Percentiles rank a stretch among this genome's conserved stretches.
phyloP scores from a whole-genome alignment of 306 rosid species.

The Aeschynomene evenia region DNA sequence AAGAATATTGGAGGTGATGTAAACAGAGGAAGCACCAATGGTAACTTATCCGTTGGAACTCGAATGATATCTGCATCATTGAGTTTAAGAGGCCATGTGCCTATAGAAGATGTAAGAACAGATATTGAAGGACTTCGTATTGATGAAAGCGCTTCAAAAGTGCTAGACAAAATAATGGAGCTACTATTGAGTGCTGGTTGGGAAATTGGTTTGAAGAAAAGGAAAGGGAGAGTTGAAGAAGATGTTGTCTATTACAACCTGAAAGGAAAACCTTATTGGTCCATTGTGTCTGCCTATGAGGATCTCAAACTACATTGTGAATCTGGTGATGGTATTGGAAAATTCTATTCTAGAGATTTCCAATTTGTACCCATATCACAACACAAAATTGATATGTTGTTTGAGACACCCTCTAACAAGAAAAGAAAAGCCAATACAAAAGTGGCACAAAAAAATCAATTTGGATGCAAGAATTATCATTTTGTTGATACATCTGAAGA shows the following conservation, averaged over 20 bases:
- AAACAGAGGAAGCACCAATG: no score
- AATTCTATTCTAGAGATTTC: no score
- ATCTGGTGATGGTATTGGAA: neutral
- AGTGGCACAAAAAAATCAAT: slow-evolving; percentile 35
- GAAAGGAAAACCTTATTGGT: neutral
- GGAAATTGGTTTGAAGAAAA: neutral
- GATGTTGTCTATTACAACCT: neutral
- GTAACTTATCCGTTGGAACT: no score
- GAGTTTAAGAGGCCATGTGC: no score
- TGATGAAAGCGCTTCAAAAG: no score
- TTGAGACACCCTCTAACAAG: no score
- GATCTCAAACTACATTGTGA: neutral
- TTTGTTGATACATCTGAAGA: slow-evolving; percentile 47
- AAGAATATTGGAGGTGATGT: no score
- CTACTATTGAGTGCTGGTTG: neutral
- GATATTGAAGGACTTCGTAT: no score
- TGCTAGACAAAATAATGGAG: no score
- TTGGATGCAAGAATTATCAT: slow-evolving; percentile 36
- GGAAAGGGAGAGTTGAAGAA: neutral
- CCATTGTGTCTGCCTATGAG: neutral
- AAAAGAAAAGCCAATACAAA: no score
- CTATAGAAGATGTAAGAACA: no score
- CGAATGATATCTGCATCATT: no score
- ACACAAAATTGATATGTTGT: neutral
- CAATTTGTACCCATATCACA: neutral